A percentile compares a stretch with the other conserved stretches of the same genome.
These are phyloP conservation scores for Cryphonectria nitschkei DNA, from an alignment of 2,329 filamentous ascomycete genomes.

Conservation along the genomic window DNA sequence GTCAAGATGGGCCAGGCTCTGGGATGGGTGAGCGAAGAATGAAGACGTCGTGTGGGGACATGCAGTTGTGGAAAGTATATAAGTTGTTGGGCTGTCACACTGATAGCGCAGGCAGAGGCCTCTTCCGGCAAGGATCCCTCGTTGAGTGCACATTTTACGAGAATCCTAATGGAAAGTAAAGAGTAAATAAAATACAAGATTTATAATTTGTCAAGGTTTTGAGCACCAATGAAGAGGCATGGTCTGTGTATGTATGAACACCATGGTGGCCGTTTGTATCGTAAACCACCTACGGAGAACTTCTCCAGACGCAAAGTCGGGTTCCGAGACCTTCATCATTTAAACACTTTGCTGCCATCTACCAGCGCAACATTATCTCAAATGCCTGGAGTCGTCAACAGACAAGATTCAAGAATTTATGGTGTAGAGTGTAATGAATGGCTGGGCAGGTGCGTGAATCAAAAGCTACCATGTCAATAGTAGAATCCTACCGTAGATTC, in stretches of 20 bases:
- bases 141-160: background rate
- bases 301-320: background rate
- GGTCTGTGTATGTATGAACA: background rate
- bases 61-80: background rate
- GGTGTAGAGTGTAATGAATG: background rate
- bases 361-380: background rate
- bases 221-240: background rate
- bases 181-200: background rate
- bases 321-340: background rate
- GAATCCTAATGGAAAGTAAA: background rate
- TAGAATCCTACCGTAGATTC: background rate
- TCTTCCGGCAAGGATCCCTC: background rate
- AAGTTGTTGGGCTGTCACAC: background rate
- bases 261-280: background rate
- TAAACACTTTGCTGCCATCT: background rate
- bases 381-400: background rate
- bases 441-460: background rate
- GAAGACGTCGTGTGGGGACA: background rate
- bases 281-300: background rate
- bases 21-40: conserved; percentile 67
- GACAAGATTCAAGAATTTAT: background rate
- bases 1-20: conserved; percentile 89
- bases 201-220: too few species aligned
- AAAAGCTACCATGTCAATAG: background rate
- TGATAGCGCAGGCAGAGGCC: background rate